Evolutionary conservation across 2,329 filamentous ascomycete genomes (phyloP), one percentile per base, ranked within the genome.

Genomic region (Colletotrichum sp.): DNA sequence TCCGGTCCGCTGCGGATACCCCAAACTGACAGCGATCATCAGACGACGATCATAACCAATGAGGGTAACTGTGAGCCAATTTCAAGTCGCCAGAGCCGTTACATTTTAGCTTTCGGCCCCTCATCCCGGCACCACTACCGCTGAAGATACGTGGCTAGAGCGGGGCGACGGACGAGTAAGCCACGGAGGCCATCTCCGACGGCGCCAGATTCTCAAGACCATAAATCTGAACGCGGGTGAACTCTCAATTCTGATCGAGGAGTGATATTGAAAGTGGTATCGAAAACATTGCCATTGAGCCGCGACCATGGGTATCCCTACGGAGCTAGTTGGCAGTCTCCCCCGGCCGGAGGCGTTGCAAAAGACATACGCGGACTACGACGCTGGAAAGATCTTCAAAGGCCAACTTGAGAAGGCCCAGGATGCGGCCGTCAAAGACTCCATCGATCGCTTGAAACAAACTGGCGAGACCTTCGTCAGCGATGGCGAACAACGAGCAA

Each of bases 51-150:
- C 16, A 28, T 28, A 2, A 28, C 57, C 24, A 30, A 60, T 32
- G 8, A 60, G 15, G 57, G 10, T 13, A 18, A 60, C 10, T 44
- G 10, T 28, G 8, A 60, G 24, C 10, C 15, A 18, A n/a, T 10
- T 16, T 0, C 16, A 10, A 9, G 57, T 32, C 24, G 0, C 57
- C 24, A 30, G 0, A 16, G 26, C 0, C 1, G 57, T 60, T 1
- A 9, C 26, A 60, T 32, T 28, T 26, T 57, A 28, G 16, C 39
- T 30, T 60, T 60, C 24, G 24, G 26, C 57, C 22, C 57, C 57
- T 18, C 52, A 24, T 57, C 52, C 52, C 24, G 52, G 24, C 52
- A 57, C n/a, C 52, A 24, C 52, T 9, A 12, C 22, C n/a, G 52
- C n/a, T 57, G 52, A 57, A 57, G 52, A 57, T 44, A 44, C 39